Percentiles rank a stretch among this genome's conserved stretches.
Conservation (phyloP, 305 asterid species). For the Fraxinus dipetala region DNA sequence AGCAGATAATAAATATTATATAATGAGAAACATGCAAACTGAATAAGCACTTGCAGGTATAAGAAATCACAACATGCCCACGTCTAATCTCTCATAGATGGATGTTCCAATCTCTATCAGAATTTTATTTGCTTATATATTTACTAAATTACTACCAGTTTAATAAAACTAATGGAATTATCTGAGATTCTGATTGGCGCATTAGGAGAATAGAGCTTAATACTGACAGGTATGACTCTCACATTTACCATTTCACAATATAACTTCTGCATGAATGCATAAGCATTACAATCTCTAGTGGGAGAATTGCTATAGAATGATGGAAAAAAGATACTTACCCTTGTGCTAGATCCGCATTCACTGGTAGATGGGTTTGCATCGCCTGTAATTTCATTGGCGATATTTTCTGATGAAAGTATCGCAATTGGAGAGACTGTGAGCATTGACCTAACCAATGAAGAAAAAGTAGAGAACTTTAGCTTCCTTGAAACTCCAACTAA, state of each 20-base stretch:
- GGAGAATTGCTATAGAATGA: not conserved
- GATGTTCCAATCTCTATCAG: not conserved
- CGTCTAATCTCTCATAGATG: not conserved
- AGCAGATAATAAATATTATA: not conserved
- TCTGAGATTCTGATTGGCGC: not conserved
- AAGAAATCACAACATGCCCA: not conserved
- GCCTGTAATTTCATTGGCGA: constrained; percentile 44
- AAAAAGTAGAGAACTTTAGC: constrained; percentile 24
- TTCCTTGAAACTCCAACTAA: constrained; percentile 13
- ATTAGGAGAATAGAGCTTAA: not conserved
- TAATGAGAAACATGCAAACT: not conserved
- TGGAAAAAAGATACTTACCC: constrained; percentile 44
- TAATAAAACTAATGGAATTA: not conserved
- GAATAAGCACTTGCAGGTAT: not conserved
- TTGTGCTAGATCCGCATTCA: constrained; percentile 66
- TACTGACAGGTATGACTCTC: not conserved
- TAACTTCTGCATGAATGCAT: not conserved
- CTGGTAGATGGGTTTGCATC: constrained; percentile 58
- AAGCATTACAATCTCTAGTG: not conserved
- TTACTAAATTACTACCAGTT: not conserved
- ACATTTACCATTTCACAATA: not conserved
- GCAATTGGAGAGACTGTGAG: constrained; percentile 54
- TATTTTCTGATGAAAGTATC: constrained; percentile 62
- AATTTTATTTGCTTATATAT: constrained; percentile 1
- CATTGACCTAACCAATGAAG: constrained; percentile 52